phyloP scores from a whole-genome alignment of 1,139 yeast genomes.

The Saccharomyces hybrid region DNA sequence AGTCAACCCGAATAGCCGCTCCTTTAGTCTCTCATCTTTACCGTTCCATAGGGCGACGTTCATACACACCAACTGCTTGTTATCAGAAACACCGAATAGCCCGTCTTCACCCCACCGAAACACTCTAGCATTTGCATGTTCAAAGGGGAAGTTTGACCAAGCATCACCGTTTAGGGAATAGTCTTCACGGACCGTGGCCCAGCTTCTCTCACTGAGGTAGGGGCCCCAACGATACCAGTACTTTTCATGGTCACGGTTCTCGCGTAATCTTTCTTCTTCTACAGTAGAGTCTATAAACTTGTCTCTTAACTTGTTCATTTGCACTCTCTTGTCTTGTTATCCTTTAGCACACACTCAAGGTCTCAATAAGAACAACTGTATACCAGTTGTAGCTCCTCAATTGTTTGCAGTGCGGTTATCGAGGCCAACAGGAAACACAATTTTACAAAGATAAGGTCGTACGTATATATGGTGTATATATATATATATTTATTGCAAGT shows the following conservation, averaged over 20 bases:
- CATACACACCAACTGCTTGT: slow-evolving; percentile 70
- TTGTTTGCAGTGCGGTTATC: background rate
- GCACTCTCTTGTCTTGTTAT: background rate
- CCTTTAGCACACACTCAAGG: background rate
- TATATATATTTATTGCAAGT: background rate
- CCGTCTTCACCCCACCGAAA: slow-evolving; percentile 98
- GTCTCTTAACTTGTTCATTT: slow-evolving; percentile 16
- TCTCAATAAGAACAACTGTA: background rate
- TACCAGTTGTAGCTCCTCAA: background rate
- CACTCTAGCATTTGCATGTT: slow-evolving; percentile 72
- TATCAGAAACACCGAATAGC: slow-evolving; percentile 82
- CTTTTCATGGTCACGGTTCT: slow-evolving; percentile 48
- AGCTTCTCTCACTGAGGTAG: slow-evolving; percentile 80
- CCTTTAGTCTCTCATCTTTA: slow-evolving; percentile 77
- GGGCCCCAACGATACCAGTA: slow-evolving; percentile 94
- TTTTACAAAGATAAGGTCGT: background rate
- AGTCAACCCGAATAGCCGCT: slow-evolving; percentile 80
- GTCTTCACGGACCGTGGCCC: slow-evolving; percentile 93
- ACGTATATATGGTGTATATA: background rate
- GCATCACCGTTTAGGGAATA: slow-evolving; percentile 85
- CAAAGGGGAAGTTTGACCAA: slow-evolving; percentile 87
- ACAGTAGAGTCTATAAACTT: slow-evolving; percentile 37
- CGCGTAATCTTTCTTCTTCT: slow-evolving; percentile 63
- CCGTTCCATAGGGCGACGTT: slow-evolving; percentile 90
- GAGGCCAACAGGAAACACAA: background rate